Conservation (phyloP, 768 basidiomycete species). For the Vararia minispora region DNA sequence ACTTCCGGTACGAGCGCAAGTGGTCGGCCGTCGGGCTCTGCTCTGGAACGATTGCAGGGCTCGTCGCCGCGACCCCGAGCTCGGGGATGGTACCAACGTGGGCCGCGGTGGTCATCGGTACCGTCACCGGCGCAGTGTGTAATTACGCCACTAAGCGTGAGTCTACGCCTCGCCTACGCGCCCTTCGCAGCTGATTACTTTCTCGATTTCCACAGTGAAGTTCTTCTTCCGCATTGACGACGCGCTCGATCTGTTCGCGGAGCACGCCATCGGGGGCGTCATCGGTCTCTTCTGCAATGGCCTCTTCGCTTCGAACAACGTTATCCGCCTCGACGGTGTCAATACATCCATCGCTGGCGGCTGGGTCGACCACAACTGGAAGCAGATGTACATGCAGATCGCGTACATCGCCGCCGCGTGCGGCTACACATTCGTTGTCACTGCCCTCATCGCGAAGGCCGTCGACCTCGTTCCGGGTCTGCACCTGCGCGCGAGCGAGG, state of each 20-base stretch:
- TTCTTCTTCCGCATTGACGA: constrained; percentile 68
- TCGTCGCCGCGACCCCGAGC: constrained; percentile 83
- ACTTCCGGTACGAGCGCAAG: constrained; percentile 70
- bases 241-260: constrained; percentile 85
- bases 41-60: constrained; percentile 80
- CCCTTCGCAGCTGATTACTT: constrained; percentile 8
- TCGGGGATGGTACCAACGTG: constrained; percentile 75
- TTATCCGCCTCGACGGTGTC: constrained; percentile 75
- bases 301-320: constrained; percentile 72
- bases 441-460: constrained; percentile 72
- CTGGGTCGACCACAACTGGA: constrained; percentile 75
- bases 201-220: constrained; percentile 46
- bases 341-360: constrained; percentile 57
- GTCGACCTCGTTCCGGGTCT: constrained; percentile 85
- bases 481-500: constrained; percentile 54
- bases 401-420: constrained; percentile 80
- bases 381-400: constrained; percentile 78
- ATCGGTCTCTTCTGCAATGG: constrained; percentile 75
- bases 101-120: constrained; percentile 66
- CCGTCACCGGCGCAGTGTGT: constrained; percentile 58
- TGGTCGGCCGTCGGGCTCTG: constrained; percentile 91
- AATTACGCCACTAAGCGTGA: constrained; percentile 79
- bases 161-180: constrained; percentile 15
- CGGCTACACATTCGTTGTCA: constrained; percentile 65
- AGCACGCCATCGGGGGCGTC: constrained; percentile 81